Conservation (phyloP, 805 yeast genomes). For the Candida caryicola region DNA sequence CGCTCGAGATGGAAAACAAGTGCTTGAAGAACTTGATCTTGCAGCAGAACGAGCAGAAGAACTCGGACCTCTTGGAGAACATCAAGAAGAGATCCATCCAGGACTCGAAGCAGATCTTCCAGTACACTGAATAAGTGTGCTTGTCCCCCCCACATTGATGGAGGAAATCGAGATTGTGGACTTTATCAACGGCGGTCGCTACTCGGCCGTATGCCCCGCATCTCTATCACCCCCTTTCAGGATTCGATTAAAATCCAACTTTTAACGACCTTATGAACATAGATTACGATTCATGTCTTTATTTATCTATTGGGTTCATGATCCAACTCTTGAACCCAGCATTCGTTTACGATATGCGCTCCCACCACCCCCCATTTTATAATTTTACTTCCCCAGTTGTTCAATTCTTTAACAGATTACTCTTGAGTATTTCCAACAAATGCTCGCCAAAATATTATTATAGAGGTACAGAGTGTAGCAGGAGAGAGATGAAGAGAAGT, state of each 20-base stretch:
- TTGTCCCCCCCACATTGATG: not conserved
- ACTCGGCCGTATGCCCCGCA: too few relatives aligned
- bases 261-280: constrained; percentile 27
- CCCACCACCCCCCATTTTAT: too few relatives aligned
- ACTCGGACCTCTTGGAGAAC: constrained; percentile 25
- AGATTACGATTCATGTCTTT: constrained; percentile 14
- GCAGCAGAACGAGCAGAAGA: constrained; percentile 56
- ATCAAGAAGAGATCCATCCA: constrained; percentile 26
- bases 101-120: constrained; percentile 22
- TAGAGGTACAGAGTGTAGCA: not conserved
- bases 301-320: constrained; percentile 11
- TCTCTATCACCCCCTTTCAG: not conserved
- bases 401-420: constrained; percentile 15
- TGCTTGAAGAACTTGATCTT: constrained; percentile 79
- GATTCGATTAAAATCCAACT: constrained; percentile 37
- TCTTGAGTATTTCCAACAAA: constrained; percentile 16
- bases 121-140: constrained; percentile 26
- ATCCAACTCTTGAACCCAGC: constrained; percentile 13
- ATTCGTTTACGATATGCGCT: too few relatives aligned
- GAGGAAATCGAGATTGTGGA: not conserved
- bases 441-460: constrained; percentile 4
- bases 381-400: constrained; percentile 6
- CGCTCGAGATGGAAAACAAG: constrained; percentile 90
- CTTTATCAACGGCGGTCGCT: too few relatives aligned
- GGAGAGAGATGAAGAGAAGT: not conserved